Conservation (phyloP, 192 early-diverging fungal genomes). For the Backusella morwellensis region DNA sequence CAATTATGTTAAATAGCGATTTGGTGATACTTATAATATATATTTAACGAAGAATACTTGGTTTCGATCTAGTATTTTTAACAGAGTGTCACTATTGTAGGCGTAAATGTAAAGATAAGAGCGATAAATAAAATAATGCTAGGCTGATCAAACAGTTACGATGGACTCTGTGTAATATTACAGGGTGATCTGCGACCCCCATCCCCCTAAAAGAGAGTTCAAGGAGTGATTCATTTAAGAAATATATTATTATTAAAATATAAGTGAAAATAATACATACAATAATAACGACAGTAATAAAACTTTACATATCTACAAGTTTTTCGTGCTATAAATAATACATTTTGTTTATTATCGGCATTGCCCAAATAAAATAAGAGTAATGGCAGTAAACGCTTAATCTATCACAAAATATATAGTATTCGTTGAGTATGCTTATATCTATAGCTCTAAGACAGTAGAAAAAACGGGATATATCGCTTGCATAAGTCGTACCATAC, state of each 20-base stretch:
- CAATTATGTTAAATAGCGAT: neutral
- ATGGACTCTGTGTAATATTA: neutral
- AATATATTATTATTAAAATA: neutral
- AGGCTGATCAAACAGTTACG: neutral
- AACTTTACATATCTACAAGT: neutral
- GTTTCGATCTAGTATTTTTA: neutral
- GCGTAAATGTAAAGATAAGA: neutral
- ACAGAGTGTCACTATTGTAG: neutral
- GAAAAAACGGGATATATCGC: neutral
- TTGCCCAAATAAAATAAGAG: neutral
- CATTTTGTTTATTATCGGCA: neutral
- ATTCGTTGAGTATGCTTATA: neutral
- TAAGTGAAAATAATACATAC: neutral
- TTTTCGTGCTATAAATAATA: too few species aligned
- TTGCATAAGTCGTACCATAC: neutral
- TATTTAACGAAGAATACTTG: neutral
- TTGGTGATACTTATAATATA: too few species aligned
- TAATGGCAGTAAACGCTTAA: neutral
- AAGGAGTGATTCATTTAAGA: neutral
- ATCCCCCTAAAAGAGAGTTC: neutral
- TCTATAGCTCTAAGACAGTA: neutral
- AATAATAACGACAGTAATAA: neutral
- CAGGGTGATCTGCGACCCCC: neutral
- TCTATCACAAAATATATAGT: neutral
- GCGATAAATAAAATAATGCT: neutral